Base-by-base conservation (phyloP, 2,329 filamentous ascomycete genomes). In the Botrytis aclada region DNA sequence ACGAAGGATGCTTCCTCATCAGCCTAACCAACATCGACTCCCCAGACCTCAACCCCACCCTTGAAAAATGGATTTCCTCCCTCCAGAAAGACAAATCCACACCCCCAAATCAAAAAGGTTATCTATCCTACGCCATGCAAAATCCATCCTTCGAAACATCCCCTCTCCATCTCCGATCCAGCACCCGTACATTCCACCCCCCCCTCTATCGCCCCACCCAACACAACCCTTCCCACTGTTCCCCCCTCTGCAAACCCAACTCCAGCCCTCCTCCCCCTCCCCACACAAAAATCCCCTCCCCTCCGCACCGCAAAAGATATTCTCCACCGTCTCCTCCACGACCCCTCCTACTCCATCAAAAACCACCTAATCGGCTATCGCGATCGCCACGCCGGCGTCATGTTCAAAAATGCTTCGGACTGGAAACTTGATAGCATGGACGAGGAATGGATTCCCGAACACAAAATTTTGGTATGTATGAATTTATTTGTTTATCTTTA, bases 271-370 rank as follows among this genome's bases (percentile, higher is more conserved):
- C 9, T 29, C 9, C 47, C 9, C 47, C 54, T 20, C 29, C 5
- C 29, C 14, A 58, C 54, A 29, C 54, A 32, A 18, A 58, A 58
- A 18, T 32, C 29, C 54, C 54, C 54, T 20, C 54, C n/a, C n/a
- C 6, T 32, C 54, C 54, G n/a, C 29, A 58, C 29, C 29, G 47
- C 47, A 16, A 54, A 54, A n/a, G 25, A 54, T 1, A 54, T n/a
- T 54, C 47, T 54, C 47, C 47, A n/a, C 54, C 54, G 54, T 20
- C n/a, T 58, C 54, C 54, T 58, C 73, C 75, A 62, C 72, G 62
- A 76, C 47, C 65, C 65, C 45, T 25, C 34, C 12, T 34, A 47
- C 65, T 14, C 65, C 25, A 43, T 74, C 72, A 73, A 73, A 60
- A 66, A 45, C 71, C 69, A 37, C 58, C 34, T 34, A 6, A 37